phyloP scores from a whole-genome alignment of 2,329 filamentous ascomycete species.

The Colletotrichum horii region DNA sequence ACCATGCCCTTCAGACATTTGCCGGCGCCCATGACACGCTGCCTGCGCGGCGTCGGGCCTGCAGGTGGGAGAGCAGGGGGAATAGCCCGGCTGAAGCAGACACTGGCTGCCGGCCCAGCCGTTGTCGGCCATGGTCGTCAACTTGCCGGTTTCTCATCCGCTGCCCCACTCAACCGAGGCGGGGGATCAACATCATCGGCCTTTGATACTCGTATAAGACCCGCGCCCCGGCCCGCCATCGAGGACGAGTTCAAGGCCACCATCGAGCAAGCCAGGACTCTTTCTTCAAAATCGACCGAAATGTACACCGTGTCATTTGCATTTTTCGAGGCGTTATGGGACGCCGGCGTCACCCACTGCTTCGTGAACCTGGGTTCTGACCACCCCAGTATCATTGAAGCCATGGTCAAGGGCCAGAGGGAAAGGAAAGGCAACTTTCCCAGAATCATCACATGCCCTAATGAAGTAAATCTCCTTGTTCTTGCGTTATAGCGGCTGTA shows the following conservation, averaged over 20 bases:
- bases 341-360: slow-evolving; percentile 65
- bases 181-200: slow-evolving; percentile 4
- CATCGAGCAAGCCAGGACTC: slow-evolving; percentile 8
- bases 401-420: slow-evolving; percentile 73
- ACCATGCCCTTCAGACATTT: slow-evolving; percentile 15
- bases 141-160: slow-evolving; percentile 12
- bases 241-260: slow-evolving; percentile 2
- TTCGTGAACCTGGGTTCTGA: slow-evolving; percentile 68
- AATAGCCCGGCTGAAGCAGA: slow-evolving; percentile 2
- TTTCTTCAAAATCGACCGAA: slow-evolving; percentile 23
- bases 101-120: not conserved
- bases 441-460: slow-evolving; percentile 74
- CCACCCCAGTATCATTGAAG: slow-evolving; percentile 75
- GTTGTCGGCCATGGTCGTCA: slow-evolving; percentile 5
- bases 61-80: not conserved
- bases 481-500: not conserved
- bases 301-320: slow-evolving; percentile 80
- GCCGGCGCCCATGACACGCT: slow-evolving; percentile 7
- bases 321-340: slow-evolving; percentile 83
- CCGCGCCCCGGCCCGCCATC: not conserved
- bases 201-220: slow-evolving; percentile 7
- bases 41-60: not conserved
- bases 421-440: slow-evolving; percentile 68
- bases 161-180: not conserved
- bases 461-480: slow-evolving; percentile 57